phyloP scores from a whole-genome alignment of 1,284 basidiomycete genomes.

The Lignosus rhinocerotis region DNA sequence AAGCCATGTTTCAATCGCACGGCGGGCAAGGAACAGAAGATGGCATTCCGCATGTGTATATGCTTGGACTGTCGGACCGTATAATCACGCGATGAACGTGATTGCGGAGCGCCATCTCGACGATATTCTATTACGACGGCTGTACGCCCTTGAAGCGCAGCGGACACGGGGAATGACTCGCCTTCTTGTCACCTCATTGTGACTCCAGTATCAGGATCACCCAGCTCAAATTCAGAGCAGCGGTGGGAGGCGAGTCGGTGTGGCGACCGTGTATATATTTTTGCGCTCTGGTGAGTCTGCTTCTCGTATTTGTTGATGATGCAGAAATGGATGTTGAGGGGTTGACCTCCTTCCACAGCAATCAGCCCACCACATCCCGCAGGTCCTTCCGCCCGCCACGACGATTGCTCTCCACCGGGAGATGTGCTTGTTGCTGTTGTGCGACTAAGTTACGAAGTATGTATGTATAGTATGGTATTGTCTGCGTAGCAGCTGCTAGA shows the following conservation, averaged over 20 bases:
- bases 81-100: constrained; percentile 8
- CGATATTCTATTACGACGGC: constrained; percentile 1
- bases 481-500: neutral
- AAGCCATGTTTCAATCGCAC: constrained; percentile 12
- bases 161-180: constrained; percentile 7
- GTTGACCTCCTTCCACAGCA: neutral
- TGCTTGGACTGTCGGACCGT: constrained; percentile 8
- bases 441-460: constrained; percentile 24
- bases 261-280: constrained; percentile 24
- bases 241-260: constrained; percentile 10
- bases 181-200: neutral
- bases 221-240: neutral
- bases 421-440: constrained; percentile 15
- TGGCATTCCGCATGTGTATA: constrained; percentile 19
- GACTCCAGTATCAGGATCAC: neutral
- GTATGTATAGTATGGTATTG: constrained; percentile 18
- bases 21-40: constrained; percentile 14
- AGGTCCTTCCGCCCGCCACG: constrained; percentile 2
- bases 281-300: constrained; percentile 11
- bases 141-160: neutral
- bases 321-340: neutral
- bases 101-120: constrained; percentile 9
- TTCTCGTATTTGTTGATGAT: neutral
- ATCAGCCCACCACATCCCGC: constrained; percentile 11
- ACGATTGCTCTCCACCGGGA: neutral